Percentiles rank a stretch among this genome's conserved stretches.
Evolutionary conservation across 345 rosid species (phyloP).

Genomic region (Rhodomyrtus tomentosa): DNA sequence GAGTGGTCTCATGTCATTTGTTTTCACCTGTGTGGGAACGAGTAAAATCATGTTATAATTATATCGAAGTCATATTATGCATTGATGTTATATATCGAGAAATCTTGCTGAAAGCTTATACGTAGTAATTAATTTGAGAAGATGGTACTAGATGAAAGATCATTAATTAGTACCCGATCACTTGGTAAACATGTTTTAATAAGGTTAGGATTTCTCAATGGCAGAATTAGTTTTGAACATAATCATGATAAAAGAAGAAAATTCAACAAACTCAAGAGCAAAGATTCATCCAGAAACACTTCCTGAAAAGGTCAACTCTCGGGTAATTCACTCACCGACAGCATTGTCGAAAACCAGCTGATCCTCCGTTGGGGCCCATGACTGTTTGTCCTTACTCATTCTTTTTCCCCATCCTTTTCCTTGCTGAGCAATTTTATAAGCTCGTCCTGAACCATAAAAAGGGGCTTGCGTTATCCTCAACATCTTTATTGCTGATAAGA

Average conservation of each 20-base stretch:
- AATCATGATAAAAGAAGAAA: not conserved
- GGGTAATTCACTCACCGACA: not conserved
- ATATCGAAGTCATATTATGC: not conserved
- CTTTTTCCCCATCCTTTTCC: not conserved
- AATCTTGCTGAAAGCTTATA: not conserved
- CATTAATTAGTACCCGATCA: not conserved
- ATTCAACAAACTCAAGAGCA: not conserved
- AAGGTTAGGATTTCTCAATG: not conserved
- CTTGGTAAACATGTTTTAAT: not conserved
- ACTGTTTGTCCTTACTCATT: not conserved
- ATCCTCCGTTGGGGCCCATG: not conserved
- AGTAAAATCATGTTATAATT: not conserved
- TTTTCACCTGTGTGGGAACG: not conserved
- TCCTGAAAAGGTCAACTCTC: not conserved
- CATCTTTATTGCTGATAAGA: not conserved
- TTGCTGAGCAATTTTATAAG: not conserved
- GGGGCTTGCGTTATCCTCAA: not conserved
- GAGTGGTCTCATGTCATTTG: not conserved
- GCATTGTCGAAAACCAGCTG: not conserved
- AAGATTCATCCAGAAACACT: not conserved
- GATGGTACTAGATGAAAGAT: not conserved
- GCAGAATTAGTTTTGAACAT: not conserved
- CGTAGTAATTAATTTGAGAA: not conserved
- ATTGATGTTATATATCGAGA: no score
- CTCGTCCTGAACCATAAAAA: not conserved